These are phyloP conservation scores for Tricholoma matsutake DNA, from an alignment of 768 basidiomycete genomes.

Conservation along the genomic window DNA sequence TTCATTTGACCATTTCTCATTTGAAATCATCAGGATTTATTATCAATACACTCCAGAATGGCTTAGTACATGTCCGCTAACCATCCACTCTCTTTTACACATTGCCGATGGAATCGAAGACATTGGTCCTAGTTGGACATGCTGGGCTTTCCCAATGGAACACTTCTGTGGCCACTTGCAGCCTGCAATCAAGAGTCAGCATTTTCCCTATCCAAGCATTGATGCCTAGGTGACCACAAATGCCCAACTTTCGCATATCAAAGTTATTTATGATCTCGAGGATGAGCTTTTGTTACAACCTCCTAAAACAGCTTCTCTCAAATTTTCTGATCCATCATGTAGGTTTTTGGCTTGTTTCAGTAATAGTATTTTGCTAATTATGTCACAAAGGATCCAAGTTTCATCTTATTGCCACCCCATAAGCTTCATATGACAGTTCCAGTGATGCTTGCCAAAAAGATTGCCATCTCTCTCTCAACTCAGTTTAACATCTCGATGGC, in stretches of 20 bases:
- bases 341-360: no score
- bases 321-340: no score
- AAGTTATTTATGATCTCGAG: conserved; percentile 9
- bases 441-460: no score
- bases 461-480: no score
- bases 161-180: conserved; percentile 29
- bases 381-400: no score
- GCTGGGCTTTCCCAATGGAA: conserved; percentile 40
- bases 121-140: conserved; percentile 40
- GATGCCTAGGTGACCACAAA: conserved; percentile 16
- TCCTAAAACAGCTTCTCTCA: no score
- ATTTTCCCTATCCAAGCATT: no score
- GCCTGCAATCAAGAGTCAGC: conserved; percentile 25
- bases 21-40: conserved; percentile 23
- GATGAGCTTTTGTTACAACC: not conserved
- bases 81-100: conserved; percentile 35
- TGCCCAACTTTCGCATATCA: conserved; percentile 18
- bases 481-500: no score
- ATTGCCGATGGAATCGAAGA: conserved; percentile 30
- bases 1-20: not conserved
- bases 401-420: no score
- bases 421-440: no score
- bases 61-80: conserved; percentile 26
- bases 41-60: conserved; percentile 22
- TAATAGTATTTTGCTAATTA: no score